Conservation (phyloP, 352 stramenopile species). For the Pythium graminicola region DNA sequence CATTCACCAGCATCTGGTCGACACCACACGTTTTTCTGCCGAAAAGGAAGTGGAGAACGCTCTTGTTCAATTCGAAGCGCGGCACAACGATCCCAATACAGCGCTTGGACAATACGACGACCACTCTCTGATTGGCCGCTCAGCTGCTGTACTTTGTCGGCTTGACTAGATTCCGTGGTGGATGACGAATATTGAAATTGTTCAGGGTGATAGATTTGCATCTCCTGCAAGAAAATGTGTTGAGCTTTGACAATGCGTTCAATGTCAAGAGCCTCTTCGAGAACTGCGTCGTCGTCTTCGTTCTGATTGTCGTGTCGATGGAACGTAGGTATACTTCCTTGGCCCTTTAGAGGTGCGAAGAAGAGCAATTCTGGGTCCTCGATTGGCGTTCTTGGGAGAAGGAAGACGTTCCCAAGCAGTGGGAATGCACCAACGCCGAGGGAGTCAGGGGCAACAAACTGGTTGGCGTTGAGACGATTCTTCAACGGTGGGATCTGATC, state of each 20-base stretch:
- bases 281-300: constrained; percentile 18
- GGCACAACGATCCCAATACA: constrained; percentile 83
- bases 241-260: constrained; percentile 51
- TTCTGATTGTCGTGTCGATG: constrained; percentile 5
- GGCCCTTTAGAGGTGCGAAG: constrained; percentile 23
- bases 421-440: constrained; percentile 32
- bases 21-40: constrained; percentile 58
- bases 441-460: not conserved
- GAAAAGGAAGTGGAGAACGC: constrained; percentile 35
- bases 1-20: constrained; percentile 67
- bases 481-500: constrained; percentile 47
- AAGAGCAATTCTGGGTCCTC: constrained; percentile 54
- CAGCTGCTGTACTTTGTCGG: not conserved
- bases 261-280: constrained; percentile 34
- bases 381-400: constrained; percentile 51
- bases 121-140: not conserved
- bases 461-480: constrained; percentile 26
- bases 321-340: constrained; percentile 19
- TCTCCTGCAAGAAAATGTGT: constrained; percentile 47
- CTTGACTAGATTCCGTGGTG: not conserved
- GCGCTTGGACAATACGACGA: constrained; percentile 39
- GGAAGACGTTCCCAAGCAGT: constrained; percentile 61
- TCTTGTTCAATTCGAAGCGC: constrained; percentile 55
- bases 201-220: constrained; percentile 53
- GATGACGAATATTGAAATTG: constrained; percentile 13